These are phyloP conservation scores for Cladosporium colombiae DNA, from an alignment of 2,329 filamentous ascomycete species.

Conservation along the genomic window DNA sequence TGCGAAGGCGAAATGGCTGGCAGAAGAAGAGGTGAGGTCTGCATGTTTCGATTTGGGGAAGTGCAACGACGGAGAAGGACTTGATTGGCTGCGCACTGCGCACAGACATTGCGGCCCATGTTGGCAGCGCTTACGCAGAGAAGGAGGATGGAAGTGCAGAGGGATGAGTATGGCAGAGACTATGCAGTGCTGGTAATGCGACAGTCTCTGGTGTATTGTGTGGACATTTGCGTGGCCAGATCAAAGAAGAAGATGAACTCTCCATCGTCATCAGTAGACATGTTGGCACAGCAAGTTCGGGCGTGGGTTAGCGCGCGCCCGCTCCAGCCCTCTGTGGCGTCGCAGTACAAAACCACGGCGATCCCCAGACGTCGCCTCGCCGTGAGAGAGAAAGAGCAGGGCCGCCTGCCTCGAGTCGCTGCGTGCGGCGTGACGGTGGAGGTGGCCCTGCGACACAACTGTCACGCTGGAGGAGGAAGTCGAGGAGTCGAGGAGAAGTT, in stretches of 20 bases:
- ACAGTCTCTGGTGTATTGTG: background rate
- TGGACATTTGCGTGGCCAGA: background rate
- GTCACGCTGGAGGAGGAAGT: slow-evolving; percentile 19
- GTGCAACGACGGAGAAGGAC: background rate
- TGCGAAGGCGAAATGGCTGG: background rate
- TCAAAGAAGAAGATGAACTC: background rate
- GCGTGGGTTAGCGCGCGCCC: slow-evolving; percentile 8
- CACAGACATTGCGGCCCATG: background rate
- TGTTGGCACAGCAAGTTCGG: slow-evolving; percentile 13
- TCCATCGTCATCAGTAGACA: background rate
- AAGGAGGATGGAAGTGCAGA: background rate
- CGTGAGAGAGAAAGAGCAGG: background rate
- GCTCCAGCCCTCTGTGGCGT: slow-evolving; percentile 11
- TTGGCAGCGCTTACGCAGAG: background rate
- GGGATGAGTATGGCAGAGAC: background rate
- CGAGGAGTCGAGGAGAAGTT: slow-evolving; percentile 14
- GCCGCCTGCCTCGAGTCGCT: slow-evolving; percentile 13
- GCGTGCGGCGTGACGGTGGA: slow-evolving; percentile 15
- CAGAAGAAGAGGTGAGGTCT: slow-evolving; percentile 10
- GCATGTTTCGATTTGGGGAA: slow-evolving; percentile 7
- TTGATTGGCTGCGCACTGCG: slow-evolving; percentile 7
- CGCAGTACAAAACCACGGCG: slow-evolving; percentile 16
- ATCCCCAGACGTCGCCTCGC: slow-evolving; percentile 16
- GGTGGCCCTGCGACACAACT: slow-evolving; percentile 14
- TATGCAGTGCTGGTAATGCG: background rate